These are phyloP conservation scores for Spathaspora arborariae DNA, from an alignment of 805 yeast genomes.

Conservation along the genomic window DNA sequence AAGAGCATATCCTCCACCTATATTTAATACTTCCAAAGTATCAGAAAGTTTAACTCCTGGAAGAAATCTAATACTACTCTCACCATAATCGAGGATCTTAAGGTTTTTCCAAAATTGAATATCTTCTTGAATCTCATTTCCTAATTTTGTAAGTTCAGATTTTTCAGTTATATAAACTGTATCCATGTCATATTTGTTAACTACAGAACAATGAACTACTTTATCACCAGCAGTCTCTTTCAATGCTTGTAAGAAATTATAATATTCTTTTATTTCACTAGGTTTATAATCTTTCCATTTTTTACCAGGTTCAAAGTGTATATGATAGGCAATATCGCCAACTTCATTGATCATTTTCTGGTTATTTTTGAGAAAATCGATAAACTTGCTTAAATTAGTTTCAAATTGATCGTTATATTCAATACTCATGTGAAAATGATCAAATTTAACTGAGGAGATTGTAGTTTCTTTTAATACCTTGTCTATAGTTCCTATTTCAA, in stretches of 20 bases:
- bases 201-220: conserved; percentile 36
- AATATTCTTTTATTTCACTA: conserved; percentile 22
- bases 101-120: conserved; percentile 32
- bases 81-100: conserved; percentile 33
- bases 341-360: conserved; percentile 12
- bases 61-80: conserved; percentile 32
- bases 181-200: conserved; percentile 31
- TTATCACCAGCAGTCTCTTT: conserved; percentile 20
- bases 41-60: conserved; percentile 40
- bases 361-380: conserved; percentile 18
- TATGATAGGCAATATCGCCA: conserved; percentile 29
- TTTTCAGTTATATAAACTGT: conserved; percentile 33
- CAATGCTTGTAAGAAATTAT: conserved; percentile 19
- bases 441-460: conserved; percentile 13
- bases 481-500: conserved; percentile 17
- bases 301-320: conserved; percentile 27
- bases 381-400: conserved; percentile 16
- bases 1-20: conserved; percentile 37
- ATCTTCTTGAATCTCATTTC: conserved; percentile 36
- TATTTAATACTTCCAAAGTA: conserved; percentile 31
- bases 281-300: conserved; percentile 30
- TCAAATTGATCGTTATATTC: conserved; percentile 30
- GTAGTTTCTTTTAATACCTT: conserved; percentile 7
- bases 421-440: conserved; percentile 24
- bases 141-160: conserved; percentile 27